phyloP scores from a whole-genome alignment of 257 asterid genomes.

The Solanum lignicaule region DNA sequence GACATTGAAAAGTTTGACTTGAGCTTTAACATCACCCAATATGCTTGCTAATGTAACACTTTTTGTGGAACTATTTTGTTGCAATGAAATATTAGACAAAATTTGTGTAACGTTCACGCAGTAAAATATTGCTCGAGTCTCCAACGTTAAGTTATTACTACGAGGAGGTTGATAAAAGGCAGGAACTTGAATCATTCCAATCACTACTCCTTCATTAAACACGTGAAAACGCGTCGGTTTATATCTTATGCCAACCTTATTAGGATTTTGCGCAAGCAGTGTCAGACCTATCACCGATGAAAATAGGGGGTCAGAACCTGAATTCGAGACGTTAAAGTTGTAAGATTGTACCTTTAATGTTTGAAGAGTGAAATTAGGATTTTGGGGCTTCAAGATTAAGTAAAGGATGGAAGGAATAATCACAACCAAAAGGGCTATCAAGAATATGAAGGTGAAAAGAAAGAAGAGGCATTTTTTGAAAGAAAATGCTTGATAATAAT shows the following conservation, averaged over 20 bases:
- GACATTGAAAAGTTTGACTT: slow-evolving; percentile 20
- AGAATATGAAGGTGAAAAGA: slow-evolving; percentile 21
- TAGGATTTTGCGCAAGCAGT: slow-evolving; percentile 43
- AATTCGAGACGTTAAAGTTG: slow-evolving; percentile 19
- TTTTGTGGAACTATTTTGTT: slow-evolving; percentile 7
- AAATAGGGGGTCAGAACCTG: slow-evolving; percentile 16
- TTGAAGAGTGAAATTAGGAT: slow-evolving; percentile 45
- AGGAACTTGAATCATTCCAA: slow-evolving; percentile 50
- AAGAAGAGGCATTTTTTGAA: slow-evolving; percentile 23
- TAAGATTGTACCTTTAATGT: slow-evolving; percentile 32
- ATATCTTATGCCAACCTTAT: slow-evolving; percentile 43
- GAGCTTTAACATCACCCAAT: slow-evolving; percentile 45
- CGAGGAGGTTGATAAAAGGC: slow-evolving; percentile 55
- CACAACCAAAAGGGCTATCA: slow-evolving; percentile 17
- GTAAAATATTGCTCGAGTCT: slow-evolving; percentile 22
- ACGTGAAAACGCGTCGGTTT: slow-evolving; percentile 33
- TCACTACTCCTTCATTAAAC: slow-evolving; percentile 39
- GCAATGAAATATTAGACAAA: slow-evolving; percentile 12
- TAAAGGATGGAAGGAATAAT: slow-evolving; percentile 14
- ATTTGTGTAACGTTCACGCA: slow-evolving; percentile 36
- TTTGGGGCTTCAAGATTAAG: slow-evolving; percentile 39
- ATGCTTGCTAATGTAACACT: slow-evolving; percentile 23
- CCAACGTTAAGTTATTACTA: slow-evolving; percentile 36
- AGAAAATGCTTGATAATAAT: slow-evolving; percentile 4
- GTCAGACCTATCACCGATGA: slow-evolving; percentile 33